These are phyloP conservation scores for Polysphondylium violaceum DNA, from an alignment of 78 protist species.

Conservation along the genomic window DNA sequence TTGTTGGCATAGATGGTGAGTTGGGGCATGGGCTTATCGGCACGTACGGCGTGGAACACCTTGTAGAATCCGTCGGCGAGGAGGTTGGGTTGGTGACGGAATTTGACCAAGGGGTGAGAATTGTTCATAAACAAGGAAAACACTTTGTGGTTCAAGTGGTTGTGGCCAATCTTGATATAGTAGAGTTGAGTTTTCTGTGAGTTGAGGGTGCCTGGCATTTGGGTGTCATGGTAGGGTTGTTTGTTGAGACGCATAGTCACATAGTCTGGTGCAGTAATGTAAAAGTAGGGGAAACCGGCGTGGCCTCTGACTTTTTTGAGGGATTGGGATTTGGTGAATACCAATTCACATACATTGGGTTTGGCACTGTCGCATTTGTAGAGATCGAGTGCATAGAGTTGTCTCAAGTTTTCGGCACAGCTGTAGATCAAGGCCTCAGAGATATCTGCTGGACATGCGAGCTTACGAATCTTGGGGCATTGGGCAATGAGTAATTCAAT, in stretches of 20 bases:
- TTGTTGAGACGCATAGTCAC: too few species aligned
- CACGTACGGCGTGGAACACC: not conserved
- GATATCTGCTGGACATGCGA: conserved; percentile 12
- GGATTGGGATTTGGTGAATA: not conserved
- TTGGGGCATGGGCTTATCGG: conserved; percentile 4
- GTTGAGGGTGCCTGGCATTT: not conserved
- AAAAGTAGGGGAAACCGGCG: conserved; percentile 27
- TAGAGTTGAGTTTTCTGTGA: not conserved
- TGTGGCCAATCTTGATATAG: not conserved
- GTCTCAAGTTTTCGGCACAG: not conserved
- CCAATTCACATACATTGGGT: not conserved
- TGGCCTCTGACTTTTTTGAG: not conserved
- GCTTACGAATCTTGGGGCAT: not conserved
- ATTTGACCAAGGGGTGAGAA: conserved; percentile 34
- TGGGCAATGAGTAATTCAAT: not conserved
- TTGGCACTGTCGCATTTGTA: not conserved
- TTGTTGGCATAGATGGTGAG: not conserved
- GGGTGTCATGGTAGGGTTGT: not conserved
- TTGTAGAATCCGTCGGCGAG: too few species aligned
- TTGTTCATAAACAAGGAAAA: not conserved
- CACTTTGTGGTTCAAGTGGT: not conserved
- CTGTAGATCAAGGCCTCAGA: not conserved
- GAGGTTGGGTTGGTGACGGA: conserved; percentile 25
- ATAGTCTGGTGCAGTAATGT: not conserved
- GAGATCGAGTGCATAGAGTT: conserved; percentile 2